A percentile compares a stretch with the other conserved stretches of the same genome.
Conservation (phyloP, 2,329 filamentous ascomycete species). For the Paecilomyces dactylethromorphus region DNA sequence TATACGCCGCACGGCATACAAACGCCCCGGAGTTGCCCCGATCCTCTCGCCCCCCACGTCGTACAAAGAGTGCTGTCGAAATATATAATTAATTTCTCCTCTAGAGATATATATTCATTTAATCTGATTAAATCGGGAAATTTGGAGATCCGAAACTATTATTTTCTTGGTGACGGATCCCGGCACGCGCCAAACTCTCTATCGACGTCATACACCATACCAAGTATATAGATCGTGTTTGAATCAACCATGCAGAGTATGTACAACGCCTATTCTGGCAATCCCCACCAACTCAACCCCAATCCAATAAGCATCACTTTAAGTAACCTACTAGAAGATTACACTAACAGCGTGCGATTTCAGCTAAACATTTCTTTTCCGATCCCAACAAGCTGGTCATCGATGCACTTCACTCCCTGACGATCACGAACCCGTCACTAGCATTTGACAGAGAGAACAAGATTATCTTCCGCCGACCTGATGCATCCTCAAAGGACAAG, state of each 20-base stretch:
- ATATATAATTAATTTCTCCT: not conserved
- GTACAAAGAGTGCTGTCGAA: not conserved
- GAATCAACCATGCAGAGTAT: conserved; percentile 36
- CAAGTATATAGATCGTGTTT: conserved; percentile 1
- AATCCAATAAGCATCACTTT: not conserved
- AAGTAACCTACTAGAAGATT: not conserved
- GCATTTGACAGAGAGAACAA: conserved; percentile 75
- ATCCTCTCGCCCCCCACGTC: not conserved
- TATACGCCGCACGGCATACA: not conserved
- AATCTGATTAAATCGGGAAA: not conserved
- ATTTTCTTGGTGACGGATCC: not conserved
- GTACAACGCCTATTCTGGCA: not conserved
- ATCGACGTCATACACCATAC: not conserved
- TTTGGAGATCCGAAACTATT: not conserved
- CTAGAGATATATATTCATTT: not conserved
- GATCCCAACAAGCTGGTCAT: conserved; percentile 73
- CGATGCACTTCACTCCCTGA: conserved; percentile 68
- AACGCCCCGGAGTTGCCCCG: conserved; percentile 7
- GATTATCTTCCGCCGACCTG: conserved; percentile 68
- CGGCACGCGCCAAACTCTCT: not conserved
- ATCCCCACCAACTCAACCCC: conserved; percentile 1
- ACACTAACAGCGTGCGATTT: conserved; percentile 9
- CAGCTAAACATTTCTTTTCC: conserved; percentile 79
- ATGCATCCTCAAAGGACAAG: conserved; percentile 45
- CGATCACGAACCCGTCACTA: conserved; percentile 76